phyloP scores from a whole-genome alignment of 257 asterid genomes.

The Ophiorrhiza pumila region DNA sequence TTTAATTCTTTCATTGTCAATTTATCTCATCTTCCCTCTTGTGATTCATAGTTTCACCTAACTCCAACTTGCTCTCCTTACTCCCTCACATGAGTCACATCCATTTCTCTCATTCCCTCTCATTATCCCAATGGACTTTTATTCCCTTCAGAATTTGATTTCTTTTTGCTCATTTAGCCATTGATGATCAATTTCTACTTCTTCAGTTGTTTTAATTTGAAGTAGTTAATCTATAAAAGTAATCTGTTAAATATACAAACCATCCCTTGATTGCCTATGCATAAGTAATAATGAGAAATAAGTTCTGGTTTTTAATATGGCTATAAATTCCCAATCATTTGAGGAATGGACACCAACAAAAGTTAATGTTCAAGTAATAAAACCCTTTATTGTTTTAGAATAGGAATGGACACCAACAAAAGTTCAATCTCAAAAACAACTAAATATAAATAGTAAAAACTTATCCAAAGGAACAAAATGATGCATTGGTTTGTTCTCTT shows the following conservation, averaged over 20 bases:
- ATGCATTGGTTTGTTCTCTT: neutral
- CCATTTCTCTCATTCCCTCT: neutral
- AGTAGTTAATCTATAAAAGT: neutral
- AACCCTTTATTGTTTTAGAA: neutral
- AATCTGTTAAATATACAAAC: neutral
- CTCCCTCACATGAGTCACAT: no score
- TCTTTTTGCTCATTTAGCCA: neutral
- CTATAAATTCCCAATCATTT: neutral
- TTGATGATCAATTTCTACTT: neutral
- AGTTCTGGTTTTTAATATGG: neutral
- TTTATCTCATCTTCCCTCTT: neutral
- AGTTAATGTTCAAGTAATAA: no score
- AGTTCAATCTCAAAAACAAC: neutral
- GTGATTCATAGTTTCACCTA: neutral
- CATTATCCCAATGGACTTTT: neutral
- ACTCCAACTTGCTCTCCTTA: neutral
- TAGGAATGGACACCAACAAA: neutral
- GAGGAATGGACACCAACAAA: no score
- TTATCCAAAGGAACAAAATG: neutral
- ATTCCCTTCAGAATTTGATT: neutral
- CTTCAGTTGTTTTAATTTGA: no score
- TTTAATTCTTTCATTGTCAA: neutral
- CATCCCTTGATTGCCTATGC: neutral
- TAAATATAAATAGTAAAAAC: neutral
- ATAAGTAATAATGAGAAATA: neutral